These are phyloP conservation scores for Salix suchowensis DNA, from an alignment of 345 rosid species.

Conservation along the genomic window DNA sequence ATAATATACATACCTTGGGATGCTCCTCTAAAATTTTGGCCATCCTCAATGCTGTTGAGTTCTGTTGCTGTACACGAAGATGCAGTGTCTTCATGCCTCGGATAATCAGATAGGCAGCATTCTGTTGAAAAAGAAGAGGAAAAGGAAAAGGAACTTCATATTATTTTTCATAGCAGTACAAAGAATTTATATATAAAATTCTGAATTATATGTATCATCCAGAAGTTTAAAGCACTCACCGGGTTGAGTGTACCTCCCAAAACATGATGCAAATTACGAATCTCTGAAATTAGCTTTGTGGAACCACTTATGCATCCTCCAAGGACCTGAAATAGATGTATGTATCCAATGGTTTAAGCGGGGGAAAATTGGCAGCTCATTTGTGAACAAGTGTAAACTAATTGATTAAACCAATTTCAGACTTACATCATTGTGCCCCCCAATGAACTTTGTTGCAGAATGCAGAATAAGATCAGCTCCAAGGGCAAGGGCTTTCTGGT, in stretches of 20 bases:
- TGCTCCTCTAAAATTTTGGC: constrained; percentile 99
- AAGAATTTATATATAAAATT: neutral
- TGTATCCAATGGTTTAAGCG: neutral
- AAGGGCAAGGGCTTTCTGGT: constrained; percentile 89
- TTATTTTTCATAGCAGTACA: neutral
- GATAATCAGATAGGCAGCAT: constrained; percentile 86
- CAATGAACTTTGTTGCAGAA: constrained; percentile 89
- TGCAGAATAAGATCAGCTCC: constrained; percentile 97
- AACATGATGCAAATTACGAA: constrained; percentile 87
- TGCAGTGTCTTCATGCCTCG: constrained; percentile 99
- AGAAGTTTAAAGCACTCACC: constrained; percentile 36
- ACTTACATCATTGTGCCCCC: constrained; percentile 93
- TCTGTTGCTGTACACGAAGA: constrained; percentile 98
- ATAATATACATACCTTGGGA: constrained; percentile 62
- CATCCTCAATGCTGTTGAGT: constrained; percentile 87
- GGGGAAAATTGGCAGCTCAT: neutral
- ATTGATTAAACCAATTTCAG: constrained; percentile 5
- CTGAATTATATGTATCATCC: neutral
- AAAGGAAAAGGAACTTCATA: neutral
- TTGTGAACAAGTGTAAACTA: neutral
- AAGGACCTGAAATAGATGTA: constrained; percentile 59
- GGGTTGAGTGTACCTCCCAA: constrained; percentile 94
- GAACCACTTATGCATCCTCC: constrained; percentile 94
- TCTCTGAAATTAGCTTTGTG: constrained; percentile 54
- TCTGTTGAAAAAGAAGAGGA: constrained; percentile 38